Evolutionary conservation across 768 basidiomycete genomes (phyloP).

Genomic region (Russula vinacea): DNA sequence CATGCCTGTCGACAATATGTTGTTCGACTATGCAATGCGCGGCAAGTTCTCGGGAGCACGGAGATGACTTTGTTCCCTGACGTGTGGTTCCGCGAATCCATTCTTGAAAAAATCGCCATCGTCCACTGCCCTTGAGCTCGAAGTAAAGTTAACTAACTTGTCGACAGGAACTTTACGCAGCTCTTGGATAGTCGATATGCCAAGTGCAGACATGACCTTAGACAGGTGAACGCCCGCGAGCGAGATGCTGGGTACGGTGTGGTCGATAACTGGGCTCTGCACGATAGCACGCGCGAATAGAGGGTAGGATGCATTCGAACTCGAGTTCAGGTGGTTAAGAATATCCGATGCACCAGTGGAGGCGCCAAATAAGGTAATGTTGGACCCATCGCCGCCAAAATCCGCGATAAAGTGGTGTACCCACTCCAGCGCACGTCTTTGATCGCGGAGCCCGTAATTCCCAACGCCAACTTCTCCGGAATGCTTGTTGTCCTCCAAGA

Average conservation of each 20-base stretch:
- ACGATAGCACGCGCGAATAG: constrained; percentile 71
- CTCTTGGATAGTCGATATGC: constrained; percentile 54
- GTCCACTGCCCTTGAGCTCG: constrained; percentile 56
- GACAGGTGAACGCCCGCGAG: constrained; percentile 67
- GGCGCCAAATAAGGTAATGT: constrained; percentile 38
- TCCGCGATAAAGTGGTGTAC: constrained; percentile 49
- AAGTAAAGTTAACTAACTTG: constrained; percentile 47
- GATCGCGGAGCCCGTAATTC: constrained; percentile 58
- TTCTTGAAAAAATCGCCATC: constrained; percentile 66
- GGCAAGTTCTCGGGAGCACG: constrained; percentile 35
- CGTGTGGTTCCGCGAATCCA: constrained; percentile 53
- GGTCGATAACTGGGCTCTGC: constrained; percentile 67
- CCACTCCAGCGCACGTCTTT: constrained; percentile 49
- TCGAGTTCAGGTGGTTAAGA: constrained; percentile 51
- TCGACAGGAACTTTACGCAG: constrained; percentile 58
- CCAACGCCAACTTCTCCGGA: constrained; percentile 70
- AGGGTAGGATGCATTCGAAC: constrained; percentile 54
- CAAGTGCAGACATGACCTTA: constrained; percentile 56
- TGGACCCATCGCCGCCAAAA: constrained; percentile 50
- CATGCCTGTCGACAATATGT: constrained; percentile 22
- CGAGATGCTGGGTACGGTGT: constrained; percentile 55
- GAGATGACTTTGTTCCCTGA: constrained; percentile 37
- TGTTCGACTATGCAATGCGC: constrained; percentile 31
- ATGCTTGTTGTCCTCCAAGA: constrained; percentile 63
- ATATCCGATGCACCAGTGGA: constrained; percentile 39